These are phyloP conservation scores for Nematodospora anomalae DNA, from an alignment of 1,139 yeast genomes.

Conservation along the genomic window DNA sequence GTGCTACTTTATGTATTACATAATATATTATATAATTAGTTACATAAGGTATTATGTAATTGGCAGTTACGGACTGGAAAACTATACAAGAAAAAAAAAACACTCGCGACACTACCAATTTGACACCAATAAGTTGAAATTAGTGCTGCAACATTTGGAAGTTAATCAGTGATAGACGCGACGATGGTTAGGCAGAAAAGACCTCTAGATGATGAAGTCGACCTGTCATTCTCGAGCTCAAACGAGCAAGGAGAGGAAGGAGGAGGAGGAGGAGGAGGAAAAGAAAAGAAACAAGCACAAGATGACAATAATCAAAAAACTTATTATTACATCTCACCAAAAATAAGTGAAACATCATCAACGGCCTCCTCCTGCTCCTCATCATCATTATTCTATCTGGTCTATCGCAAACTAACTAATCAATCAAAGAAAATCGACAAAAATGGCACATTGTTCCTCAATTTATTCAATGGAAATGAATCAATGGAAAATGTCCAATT, in stretches of 20 bases:
- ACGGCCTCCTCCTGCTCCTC: neutral
- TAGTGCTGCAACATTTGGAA: too few species aligned
- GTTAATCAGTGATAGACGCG: too few species aligned
- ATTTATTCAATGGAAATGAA: conserved; percentile 43
- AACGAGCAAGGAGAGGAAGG: neutral
- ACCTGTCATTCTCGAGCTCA: neutral
- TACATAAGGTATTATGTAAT: too few species aligned
- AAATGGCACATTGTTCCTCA: conserved; percentile 30
- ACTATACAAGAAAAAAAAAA: too few species aligned
- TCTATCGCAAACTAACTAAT: conserved; percentile 8
- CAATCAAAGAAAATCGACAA: conserved; percentile 9
- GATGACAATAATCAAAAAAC: conserved; percentile 11
- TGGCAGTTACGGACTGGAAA: too few species aligned
- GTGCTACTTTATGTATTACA: too few species aligned
- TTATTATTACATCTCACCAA: conserved; percentile 14
- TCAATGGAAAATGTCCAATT: conserved; percentile 29
- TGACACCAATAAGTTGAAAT: too few species aligned
- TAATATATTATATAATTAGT: too few species aligned
- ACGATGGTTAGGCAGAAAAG: too few species aligned
- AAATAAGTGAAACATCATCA: conserved; percentile 2
- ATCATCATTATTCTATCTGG: conserved; percentile 3
- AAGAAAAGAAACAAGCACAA: neutral
- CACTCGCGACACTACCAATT: too few species aligned
- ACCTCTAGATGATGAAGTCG: neutral
- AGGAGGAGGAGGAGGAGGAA: too few species aligned